Percentiles rank a stretch among this genome's conserved stretches.
Conservation (phyloP, 805 yeast genomes). For the Candida ipomoeae region DNA sequence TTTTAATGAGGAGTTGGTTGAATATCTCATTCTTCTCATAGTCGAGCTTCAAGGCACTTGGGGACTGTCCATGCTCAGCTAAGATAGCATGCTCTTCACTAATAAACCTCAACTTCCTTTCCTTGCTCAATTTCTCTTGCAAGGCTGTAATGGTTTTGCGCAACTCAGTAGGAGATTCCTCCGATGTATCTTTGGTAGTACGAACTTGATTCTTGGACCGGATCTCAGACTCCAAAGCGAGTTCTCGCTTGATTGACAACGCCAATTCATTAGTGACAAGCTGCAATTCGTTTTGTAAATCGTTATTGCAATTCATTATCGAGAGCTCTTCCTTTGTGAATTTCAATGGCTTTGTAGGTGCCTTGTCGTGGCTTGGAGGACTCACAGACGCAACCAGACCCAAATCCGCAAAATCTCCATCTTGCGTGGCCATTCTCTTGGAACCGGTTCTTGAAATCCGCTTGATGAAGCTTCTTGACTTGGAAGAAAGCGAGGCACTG, state of each 20-base stretch:
- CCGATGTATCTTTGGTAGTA: constrained; percentile 8
- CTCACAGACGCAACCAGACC: constrained; percentile 1
- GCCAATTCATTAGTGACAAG: constrained; percentile 70
- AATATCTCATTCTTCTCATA: constrained; percentile 54
- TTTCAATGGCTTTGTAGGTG: constrained; percentile 16
- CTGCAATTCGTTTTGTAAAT: constrained; percentile 59
- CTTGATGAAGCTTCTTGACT: constrained; percentile 31
- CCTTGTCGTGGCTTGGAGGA: constrained; percentile 3
- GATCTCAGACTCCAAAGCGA: constrained; percentile 50
- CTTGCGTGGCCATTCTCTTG: not conserved
- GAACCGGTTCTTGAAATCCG: constrained; percentile 26
- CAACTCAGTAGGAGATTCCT: constrained; percentile 31
- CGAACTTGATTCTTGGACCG: constrained; percentile 10
- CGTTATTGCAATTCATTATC: constrained; percentile 55
- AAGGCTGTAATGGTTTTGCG: constrained; percentile 42
- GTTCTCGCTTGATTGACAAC: constrained; percentile 64
- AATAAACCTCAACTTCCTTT: constrained; percentile 59
- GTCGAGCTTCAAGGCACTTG: constrained; percentile 52
- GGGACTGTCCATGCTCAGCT: constrained; percentile 48
- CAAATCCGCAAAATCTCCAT: not conserved
- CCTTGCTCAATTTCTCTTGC: constrained; percentile 56
- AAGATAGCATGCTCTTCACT: constrained; percentile 68
- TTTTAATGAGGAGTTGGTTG: constrained; percentile 43
- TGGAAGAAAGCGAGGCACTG: constrained; percentile 24
- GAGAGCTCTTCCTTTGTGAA: constrained; percentile 61